These are phyloP conservation scores for Cucurbita argyrosperma DNA, from an alignment of 306 rosid genomes.

Conservation along the genomic window DNA sequence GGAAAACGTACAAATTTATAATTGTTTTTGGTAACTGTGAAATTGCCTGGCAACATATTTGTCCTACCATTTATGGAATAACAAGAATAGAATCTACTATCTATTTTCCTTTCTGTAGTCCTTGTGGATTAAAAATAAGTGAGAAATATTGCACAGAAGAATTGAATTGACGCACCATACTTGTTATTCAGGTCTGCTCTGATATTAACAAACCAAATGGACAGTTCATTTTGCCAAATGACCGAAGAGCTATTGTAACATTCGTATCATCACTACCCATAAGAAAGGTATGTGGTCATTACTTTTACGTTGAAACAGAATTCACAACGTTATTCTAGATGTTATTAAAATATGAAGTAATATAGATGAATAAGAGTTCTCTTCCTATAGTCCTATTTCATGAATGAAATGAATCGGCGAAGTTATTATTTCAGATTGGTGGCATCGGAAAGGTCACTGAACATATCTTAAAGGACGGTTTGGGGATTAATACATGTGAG, in stretches of 20 bases:
- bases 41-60: background rate
- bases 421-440: constrained; percentile 58
- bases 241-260: constrained; percentile 62
- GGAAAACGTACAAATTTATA: background rate
- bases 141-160: background rate
- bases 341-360: background rate
- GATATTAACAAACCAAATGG: constrained; percentile 98
- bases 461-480: constrained; percentile 56
- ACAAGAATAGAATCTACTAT: background rate
- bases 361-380: constrained; percentile 7
- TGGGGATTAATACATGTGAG: constrained; percentile 72
- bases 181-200: constrained; percentile 60
- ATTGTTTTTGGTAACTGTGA: background rate
- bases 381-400: background rate
- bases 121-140: background rate
- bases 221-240: constrained; percentile 69
- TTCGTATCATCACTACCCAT: constrained; percentile 89
- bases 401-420: background rate
- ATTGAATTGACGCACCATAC: constrained; percentile 2
- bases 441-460: constrained; percentile 97
- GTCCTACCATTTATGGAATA: background rate
- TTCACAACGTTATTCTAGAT: background rate
- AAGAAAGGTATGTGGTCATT: constrained; percentile 50
- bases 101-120: background rate
- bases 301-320: constrained; percentile 2